These are phyloP conservation scores for Yamadazyma jaroonii DNA, from an alignment of 1,139 yeast species.

Conservation along the genomic window DNA sequence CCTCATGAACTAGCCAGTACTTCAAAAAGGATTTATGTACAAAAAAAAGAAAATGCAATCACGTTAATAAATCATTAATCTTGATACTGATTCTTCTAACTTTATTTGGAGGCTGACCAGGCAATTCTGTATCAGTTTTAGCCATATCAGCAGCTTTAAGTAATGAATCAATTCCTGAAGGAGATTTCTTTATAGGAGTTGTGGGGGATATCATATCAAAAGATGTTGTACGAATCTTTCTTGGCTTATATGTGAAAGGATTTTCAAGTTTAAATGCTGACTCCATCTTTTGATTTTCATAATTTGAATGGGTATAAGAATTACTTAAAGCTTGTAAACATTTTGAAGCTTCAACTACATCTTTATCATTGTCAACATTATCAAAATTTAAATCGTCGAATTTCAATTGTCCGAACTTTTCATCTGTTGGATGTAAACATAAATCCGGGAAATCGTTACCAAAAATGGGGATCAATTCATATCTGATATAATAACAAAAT, in stretches of 20 bases:
- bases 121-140: constrained; percentile 7
- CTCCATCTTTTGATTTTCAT: no score
- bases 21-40: neutral
- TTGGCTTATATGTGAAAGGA: neutral
- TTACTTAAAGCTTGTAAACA: constrained; percentile 32
- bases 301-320: constrained; percentile 1
- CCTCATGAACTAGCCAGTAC: neutral
- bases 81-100: constrained; percentile 25
- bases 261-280: neutral
- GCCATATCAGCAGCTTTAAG: constrained; percentile 26
- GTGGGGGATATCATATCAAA: neutral
- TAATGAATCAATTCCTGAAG: constrained; percentile 25
- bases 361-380: constrained; percentile 23
- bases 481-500: constrained; percentile 77
- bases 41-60: neutral
- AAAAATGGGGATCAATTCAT: constrained; percentile 74
- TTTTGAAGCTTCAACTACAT: constrained; percentile 39
- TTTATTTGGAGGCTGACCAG: constrained; percentile 11
- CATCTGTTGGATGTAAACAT: constrained; percentile 64
- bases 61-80: constrained; percentile 27
- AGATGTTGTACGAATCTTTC: neutral
- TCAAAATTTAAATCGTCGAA: constrained; percentile 24
- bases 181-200: neutral
- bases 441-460: constrained; percentile 69
- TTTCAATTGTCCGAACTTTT: constrained; percentile 66